Conservation (phyloP, 352 stramenopile species). For the Phytophthora pisi region DNA sequence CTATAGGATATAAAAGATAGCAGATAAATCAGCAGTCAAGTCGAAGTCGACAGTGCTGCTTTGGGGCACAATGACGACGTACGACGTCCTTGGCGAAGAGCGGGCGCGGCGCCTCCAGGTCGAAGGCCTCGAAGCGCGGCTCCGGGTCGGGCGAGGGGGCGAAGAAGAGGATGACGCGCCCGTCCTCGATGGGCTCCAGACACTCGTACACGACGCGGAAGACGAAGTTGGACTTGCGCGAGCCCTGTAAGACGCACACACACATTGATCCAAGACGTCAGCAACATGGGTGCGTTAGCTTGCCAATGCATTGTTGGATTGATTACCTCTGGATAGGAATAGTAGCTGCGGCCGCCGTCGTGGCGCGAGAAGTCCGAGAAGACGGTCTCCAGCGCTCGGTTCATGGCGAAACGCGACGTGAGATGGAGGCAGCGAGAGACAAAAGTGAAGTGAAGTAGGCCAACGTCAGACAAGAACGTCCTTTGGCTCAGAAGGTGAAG, state of each 20-base stretch:
- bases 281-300: background rate
- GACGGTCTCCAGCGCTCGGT: constrained; percentile 71
- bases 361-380: constrained; percentile 67
- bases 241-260: constrained; percentile 37
- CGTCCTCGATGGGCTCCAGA: constrained; percentile 38
- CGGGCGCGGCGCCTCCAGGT: constrained; percentile 54
- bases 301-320: background rate
- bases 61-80: constrained; percentile 15
- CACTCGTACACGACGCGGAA: constrained; percentile 61
- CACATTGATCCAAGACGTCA: background rate
- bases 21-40: constrained; percentile 5
- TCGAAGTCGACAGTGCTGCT: background rate
- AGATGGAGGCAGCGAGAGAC: constrained; percentile 4
- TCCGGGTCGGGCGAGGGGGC: constrained; percentile 41
- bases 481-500: constrained; percentile 19
- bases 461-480: constrained; percentile 9
- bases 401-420: constrained; percentile 44
- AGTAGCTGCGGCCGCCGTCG: constrained; percentile 49
- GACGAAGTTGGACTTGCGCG: constrained; percentile 47
- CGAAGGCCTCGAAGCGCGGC: constrained; percentile 63
- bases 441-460: constrained; percentile 19
- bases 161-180: constrained; percentile 73
- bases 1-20: constrained; percentile 16
- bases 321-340: constrained; percentile 62
- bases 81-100: constrained; percentile 74